These are phyloP conservation scores for Trametes meyenii DNA, from an alignment of 768 basidiomycete species.

Conservation along the genomic window DNA sequence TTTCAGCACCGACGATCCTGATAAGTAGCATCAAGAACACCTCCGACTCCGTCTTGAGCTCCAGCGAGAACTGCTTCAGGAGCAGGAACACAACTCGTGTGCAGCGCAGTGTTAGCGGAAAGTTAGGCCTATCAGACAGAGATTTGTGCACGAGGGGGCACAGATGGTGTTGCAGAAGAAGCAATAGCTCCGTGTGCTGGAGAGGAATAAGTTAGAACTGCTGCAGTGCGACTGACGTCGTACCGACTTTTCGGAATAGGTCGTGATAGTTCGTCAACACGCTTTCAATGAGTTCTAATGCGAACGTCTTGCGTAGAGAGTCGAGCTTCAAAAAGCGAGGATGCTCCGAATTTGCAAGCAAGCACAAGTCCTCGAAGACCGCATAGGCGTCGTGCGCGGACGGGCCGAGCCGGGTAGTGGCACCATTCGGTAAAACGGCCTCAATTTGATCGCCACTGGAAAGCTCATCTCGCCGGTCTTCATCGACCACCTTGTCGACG, in stretches of 20 bases:
- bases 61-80: conserved; percentile 84
- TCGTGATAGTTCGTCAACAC: conserved; percentile 90
- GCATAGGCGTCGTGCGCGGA: conserved; percentile 84
- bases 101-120: conserved; percentile 87
- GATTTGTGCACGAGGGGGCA: conserved; percentile 88
- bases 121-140: conserved; percentile 78
- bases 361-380: conserved; percentile 90
- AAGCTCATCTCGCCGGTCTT: conserved; percentile 56
- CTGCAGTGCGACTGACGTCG: not conserved
- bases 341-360: conserved; percentile 81
- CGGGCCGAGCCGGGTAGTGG: conserved; percentile 62
- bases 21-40: conserved; percentile 81
- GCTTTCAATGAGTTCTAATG: conserved; percentile 96
- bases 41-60: conserved; percentile 82
- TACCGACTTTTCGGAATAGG: conserved; percentile 75
- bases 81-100: conserved; percentile 93
- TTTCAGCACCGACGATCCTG: conserved; percentile 61
- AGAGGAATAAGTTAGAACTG: not conserved
- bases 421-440: conserved; percentile 69
- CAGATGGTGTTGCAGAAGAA: conserved; percentile 87
- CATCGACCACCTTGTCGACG: conserved; percentile 89
- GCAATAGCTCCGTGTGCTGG: conserved; percentile 80
- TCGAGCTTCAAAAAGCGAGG: conserved; percentile 83
- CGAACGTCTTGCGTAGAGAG: conserved; percentile 88
- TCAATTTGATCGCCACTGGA: conserved; percentile 39